Evolutionary conservation across 2,329 filamentous ascomycete species (phyloP), one percentile per base, ranked within the genome.

Genomic region (Bipolaris sorokiniana): DNA sequence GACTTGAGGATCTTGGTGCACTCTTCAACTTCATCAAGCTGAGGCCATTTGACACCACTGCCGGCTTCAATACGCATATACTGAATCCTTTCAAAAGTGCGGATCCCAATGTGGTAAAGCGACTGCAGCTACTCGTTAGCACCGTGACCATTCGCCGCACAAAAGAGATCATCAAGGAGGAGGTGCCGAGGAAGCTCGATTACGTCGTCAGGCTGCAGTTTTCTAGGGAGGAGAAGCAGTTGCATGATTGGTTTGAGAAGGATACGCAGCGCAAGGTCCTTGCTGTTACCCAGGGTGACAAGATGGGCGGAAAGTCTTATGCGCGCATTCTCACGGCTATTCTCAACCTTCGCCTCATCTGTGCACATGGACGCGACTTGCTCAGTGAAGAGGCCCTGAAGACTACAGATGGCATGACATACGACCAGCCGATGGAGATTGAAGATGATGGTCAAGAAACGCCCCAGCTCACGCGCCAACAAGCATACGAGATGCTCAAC

Each of bases 311-410:
- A 40, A 91, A 89, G 65, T 90, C 90, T n/a, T 97, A 97, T 71
- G 93, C 95, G 45, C 91, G 97, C 67, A 95, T 99, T 45, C 79
- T 99, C 59, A 93, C 95, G 63, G 91, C 92, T 4, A 97, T 99
- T 70, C 84, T 96, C 64, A 89, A 94, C 28, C 85, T 99, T 16
- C 90, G 95, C 9, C 83, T 96, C 38, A 90, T 98, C 49, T 97
- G 93, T 71, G 95, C 93, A 1, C 94, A 97, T 73, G 95, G 95
- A n/a, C 90, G 90, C 63, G 94, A 98, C 58, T 84, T 99, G 7
- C 83, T 99, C 2, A 91, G 88, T 54, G 87, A 93, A 34, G 89
- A 94, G 18, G 94, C 98, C 68, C 80, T 96, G 44, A 87, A 89
- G 64, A 82, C 90, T 3, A 86, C 94, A 48, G 89, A 92, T 71